Conservation (phyloP, 2,329 filamentous ascomycete species). For the Diaporthe destruens region DNA sequence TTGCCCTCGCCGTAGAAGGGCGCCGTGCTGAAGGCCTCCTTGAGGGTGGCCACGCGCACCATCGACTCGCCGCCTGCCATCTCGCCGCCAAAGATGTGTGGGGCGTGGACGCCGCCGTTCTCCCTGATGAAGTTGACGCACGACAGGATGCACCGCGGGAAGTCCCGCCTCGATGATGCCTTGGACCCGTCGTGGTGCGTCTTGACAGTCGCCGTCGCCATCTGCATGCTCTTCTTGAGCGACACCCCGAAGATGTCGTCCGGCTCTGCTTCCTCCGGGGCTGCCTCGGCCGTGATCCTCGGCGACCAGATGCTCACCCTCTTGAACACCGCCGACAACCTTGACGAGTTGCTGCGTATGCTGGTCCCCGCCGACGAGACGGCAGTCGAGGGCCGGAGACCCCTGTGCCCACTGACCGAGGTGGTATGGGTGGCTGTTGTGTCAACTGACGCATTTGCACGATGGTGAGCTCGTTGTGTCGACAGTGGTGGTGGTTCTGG, state of each 20-base stretch:
- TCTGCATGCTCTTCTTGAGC: constrained; percentile 54
- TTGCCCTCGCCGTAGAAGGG: constrained; percentile 54
- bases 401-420: neutral
- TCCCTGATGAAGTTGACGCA: constrained; percentile 55
- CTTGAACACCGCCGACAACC: constrained; percentile 51
- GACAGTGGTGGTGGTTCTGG: neutral
- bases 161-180: constrained; percentile 53
- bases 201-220: constrained; percentile 55
- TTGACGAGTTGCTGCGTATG: constrained; percentile 42
- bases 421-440: constrained; percentile 20
- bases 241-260: constrained; percentile 56
- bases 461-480: neutral
- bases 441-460: constrained; percentile 21
- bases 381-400: constrained; percentile 8
- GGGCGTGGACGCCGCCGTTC: constrained; percentile 51
- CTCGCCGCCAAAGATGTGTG: constrained; percentile 54
- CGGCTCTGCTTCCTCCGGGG: constrained; percentile 46
- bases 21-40: constrained; percentile 52
- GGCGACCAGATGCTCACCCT: constrained; percentile 50
- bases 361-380: constrained; percentile 30
- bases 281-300: constrained; percentile 44
- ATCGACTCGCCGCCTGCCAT: constrained; percentile 47
- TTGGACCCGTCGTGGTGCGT: constrained; percentile 54
- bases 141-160: constrained; percentile 57
- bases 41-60: constrained; percentile 52